phyloP scores from a whole-genome alignment of 2,329 filamentous ascomycete species.

The Aspergillaceae sp. region DNA sequence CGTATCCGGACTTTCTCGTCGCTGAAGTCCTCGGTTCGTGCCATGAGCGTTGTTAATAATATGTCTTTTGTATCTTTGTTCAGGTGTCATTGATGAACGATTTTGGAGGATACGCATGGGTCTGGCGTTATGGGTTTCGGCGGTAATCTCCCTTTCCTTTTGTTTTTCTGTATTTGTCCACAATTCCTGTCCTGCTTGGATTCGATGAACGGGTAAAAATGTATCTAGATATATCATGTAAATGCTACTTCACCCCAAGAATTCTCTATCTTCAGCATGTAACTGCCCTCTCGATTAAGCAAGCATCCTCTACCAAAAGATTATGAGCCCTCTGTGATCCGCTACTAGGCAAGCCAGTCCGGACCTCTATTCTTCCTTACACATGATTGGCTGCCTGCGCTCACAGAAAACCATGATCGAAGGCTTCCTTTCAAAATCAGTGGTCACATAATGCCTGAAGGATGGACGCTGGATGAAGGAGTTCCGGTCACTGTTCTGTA shows the following conservation, averaged over 20 bases:
- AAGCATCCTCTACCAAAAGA: too few relatives aligned
- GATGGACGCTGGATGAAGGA: too few relatives aligned
- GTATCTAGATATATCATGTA: slow-evolving; percentile 12
- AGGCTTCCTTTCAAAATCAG: too few relatives aligned
- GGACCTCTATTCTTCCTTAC: too few relatives aligned
- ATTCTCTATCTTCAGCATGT: too few relatives aligned
- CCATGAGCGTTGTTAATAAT: slow-evolving; percentile 16
- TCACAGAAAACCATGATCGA: not conserved
- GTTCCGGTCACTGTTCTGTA: too few relatives aligned
- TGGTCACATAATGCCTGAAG: too few relatives aligned
- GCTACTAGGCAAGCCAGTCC: too few relatives aligned
- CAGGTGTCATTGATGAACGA: slow-evolving; percentile 20
- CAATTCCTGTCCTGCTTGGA: slow-evolving; percentile 5
- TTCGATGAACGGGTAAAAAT: slow-evolving; percentile 5
- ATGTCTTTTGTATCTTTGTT: slow-evolving; percentile 11
- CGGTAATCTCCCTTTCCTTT: slow-evolving; percentile 8
- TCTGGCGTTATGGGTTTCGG: slow-evolving; percentile 20
- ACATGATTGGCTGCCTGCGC: too few relatives aligned
- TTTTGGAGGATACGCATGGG: slow-evolving; percentile 27
- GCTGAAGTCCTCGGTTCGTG: slow-evolving; percentile 6
- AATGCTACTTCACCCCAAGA: too few relatives aligned
- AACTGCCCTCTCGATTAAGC: too few relatives aligned
- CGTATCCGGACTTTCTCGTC: not conserved
- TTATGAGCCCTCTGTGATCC: too few relatives aligned
- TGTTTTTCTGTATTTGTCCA: slow-evolving; percentile 4